Evolutionary conservation across 1,284 basidiomycete species (phyloP).

Genomic region (Melampsora americana): DNA sequence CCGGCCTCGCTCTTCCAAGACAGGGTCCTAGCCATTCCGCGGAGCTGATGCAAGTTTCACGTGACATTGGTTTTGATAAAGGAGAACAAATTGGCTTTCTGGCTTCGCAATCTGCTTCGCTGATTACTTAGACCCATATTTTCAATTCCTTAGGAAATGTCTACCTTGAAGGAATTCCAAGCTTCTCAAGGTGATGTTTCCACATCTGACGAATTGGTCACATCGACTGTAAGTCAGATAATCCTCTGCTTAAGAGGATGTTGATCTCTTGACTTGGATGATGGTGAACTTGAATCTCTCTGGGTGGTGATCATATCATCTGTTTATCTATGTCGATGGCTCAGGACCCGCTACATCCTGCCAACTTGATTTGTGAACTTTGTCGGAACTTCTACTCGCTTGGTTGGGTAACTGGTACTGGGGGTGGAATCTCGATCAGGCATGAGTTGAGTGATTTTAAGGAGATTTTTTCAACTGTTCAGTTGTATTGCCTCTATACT

Average conservation of each 20-base stretch:
- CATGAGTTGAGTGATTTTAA: constrained; percentile 13
- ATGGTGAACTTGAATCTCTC: neutral
- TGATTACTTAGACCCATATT: too few relatives aligned
- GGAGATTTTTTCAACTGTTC: constrained; percentile 55
- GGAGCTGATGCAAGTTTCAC: too few relatives aligned
- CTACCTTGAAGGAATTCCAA: neutral
- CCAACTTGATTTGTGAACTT: constrained; percentile 74
- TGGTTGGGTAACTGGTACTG: constrained; percentile 64
- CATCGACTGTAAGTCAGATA: neutral
- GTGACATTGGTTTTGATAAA: too few relatives aligned
- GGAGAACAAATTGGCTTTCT: too few relatives aligned
- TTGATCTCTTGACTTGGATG: neutral
- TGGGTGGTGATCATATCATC: neutral
- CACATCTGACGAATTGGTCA: constrained; percentile 1
- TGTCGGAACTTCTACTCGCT: constrained; percentile 61
- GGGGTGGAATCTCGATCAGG: constrained; percentile 52
- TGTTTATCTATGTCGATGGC: neutral
- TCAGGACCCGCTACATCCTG: constrained; percentile 60
- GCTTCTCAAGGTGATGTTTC: neutral
- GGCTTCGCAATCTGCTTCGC: too few relatives aligned
- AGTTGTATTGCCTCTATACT: neutral
- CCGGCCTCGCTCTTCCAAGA: too few relatives aligned
- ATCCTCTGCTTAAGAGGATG: neutral
- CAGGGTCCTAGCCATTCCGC: too few relatives aligned
- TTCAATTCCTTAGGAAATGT: neutral